Evolutionary conservation across 73 alveolate genomes (phyloP).

Genomic region (Paramecium pentaurelia): DNA sequence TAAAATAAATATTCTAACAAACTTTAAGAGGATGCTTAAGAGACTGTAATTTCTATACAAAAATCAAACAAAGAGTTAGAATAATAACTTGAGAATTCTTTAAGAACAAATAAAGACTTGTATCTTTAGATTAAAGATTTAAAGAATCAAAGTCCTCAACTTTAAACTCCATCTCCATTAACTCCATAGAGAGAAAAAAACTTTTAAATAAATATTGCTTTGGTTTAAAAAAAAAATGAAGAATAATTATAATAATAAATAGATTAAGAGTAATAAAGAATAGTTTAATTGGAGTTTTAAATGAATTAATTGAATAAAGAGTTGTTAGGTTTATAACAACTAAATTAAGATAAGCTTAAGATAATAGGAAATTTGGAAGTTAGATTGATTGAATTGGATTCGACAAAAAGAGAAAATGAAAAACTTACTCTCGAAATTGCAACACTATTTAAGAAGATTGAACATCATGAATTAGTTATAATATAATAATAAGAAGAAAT

Average conservation of each 20-base stretch:
- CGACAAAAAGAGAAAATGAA: not conserved
- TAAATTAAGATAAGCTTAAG: not conserved
- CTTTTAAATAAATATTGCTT: not conserved
- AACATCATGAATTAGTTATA: conserved; percentile 2
- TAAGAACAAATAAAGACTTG: not conserved
- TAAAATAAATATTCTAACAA: not conserved
- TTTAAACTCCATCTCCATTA: not conserved
- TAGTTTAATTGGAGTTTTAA: not conserved
- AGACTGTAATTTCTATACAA: not conserved
- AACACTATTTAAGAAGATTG: not conserved
- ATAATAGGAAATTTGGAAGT: not conserved
- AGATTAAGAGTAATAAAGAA: not conserved
- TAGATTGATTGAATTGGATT: not conserved
- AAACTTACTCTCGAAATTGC: not conserved
- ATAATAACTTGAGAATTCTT: not conserved
- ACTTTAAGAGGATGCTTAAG: not conserved
- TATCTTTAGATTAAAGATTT: not conserved
- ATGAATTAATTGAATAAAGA: not conserved
- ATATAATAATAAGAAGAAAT: not conserved
- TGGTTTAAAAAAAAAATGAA: not conserved
- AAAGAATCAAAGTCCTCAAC: not conserved
- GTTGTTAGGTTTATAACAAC: not conserved
- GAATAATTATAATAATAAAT: not conserved
- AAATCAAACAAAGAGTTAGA: not conserved
- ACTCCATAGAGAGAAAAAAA: not conserved